Evolutionary conservation across 2,329 filamentous ascomycete species (phyloP), one percentile per base, ranked within the genome.

Genomic region (Xylariaceae sp.): DNA sequence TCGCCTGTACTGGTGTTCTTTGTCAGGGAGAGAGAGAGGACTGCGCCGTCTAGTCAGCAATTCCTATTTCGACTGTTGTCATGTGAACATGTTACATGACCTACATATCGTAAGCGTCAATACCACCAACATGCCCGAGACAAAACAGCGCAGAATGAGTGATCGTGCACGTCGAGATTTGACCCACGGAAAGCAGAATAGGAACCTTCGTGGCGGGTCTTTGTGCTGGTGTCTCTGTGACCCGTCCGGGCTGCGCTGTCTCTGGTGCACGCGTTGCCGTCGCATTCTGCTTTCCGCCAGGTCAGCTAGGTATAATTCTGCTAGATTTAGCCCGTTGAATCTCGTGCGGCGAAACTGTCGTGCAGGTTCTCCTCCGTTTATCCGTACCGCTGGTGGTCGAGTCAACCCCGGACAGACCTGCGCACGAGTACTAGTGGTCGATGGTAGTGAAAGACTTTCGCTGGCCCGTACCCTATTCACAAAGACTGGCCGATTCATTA

Each of bases 1-100:
- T 90, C 87, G 67, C 82, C 82, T 40, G 80, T 81, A 47, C 80
- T 74, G 56, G 83, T 76, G 39, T 80, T 80, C 56, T 82, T 77
- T 2, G 86, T 85, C 42, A 91, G 75, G 18, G 84, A 81, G 42
- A 95, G 79, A 5, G 81, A 81, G 59, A 95, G 79, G 67, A 94
- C 89, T 94, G 34, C 29, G 47, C 30, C 18, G 7, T 39, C 32
- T 48, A 29, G 21, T 53, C n/a, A 51, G 19, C n/a, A 29, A 21
- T 7, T 29, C 13, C 5, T n/a, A 13, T n/a, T 29, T 26, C 12
- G 5, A 22, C 7, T 34, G 15, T 3, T 16, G 9, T 5, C 10
- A 15, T 15, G 18, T 8, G 37, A 6, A 26, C 18, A 30, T 29
- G 30, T 77, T 85, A 73, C 79, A 30, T 30, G 30, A 77, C 85